Conservation (phyloP, 192 early-diverging fungal species). For the Coemansia sp. region DNA sequence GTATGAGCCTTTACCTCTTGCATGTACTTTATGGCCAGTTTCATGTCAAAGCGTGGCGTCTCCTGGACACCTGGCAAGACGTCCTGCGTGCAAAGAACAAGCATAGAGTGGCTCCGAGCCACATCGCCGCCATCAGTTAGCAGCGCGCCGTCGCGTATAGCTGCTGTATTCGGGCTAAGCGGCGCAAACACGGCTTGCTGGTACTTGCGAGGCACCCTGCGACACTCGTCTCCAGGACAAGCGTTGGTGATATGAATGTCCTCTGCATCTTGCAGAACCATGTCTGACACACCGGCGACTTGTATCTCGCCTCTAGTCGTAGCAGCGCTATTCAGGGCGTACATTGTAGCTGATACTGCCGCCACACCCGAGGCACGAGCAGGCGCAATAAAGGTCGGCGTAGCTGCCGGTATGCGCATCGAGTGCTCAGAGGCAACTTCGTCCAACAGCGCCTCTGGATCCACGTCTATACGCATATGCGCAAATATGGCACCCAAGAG, state of each 20-base stretch:
- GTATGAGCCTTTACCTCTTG: slow-evolving; percentile 32
- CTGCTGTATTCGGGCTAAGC: slow-evolving; percentile 1
- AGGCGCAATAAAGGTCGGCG: slow-evolving; percentile 46
- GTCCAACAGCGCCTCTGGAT: slow-evolving; percentile 45
- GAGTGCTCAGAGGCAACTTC: slow-evolving; percentile 14
- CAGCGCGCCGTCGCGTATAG: not conserved
- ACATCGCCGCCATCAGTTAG: slow-evolving; percentile 7
- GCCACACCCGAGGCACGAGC: slow-evolving; percentile 42
- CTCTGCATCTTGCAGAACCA: slow-evolving; percentile 37
- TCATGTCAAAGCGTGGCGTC: slow-evolving; percentile 67
- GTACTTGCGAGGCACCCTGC: slow-evolving; percentile 34
- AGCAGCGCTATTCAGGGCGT: slow-evolving; percentile 28
- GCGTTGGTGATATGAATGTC: slow-evolving; percentile 50
- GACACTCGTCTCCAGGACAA: slow-evolving; percentile 12
- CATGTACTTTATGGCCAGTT: slow-evolving; percentile 58
- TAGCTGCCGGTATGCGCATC: slow-evolving; percentile 21
- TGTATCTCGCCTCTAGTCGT: slow-evolving; percentile 14
- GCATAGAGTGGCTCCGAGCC: slow-evolving; percentile 47
- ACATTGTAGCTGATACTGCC: slow-evolving; percentile 24
- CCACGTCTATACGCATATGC: slow-evolving; percentile 67
- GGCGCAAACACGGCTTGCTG: slow-evolving; percentile 27
- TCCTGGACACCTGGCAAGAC: slow-evolving; percentile 43
- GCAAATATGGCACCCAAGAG: slow-evolving; percentile 63
- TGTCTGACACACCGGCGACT: slow-evolving; percentile 19
- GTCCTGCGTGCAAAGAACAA: slow-evolving; percentile 52